Base-by-base conservation (phyloP, 345 rosid species). In the Cochlearia excelsa region DNA sequence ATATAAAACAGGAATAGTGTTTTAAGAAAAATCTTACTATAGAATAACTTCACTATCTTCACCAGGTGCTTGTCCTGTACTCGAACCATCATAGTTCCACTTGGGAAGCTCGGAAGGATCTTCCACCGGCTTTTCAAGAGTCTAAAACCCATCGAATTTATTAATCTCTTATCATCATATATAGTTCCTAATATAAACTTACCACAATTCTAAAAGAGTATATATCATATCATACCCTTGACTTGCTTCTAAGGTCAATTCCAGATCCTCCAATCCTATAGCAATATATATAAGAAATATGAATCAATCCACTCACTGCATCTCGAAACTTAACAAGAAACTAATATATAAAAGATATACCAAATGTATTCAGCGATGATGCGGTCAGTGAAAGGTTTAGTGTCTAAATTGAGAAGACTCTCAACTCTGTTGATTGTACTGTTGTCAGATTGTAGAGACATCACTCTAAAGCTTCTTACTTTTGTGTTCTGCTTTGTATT, bases 41-140 rank as follows among this genome's bases (percentile, higher is more conserved):
- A 93, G 69, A 72, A 88, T 93, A 63, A 93, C 99, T 81, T 88
- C 99, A 78, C 99, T 93, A 52, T 92, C 97, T 37, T 92, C 95
- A 56, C 98, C 98, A 3, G 91, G 95, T 30, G 97, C 97, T 61
- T 91, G 98, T 68, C 96, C 98, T 0, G 98, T 91, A 66, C 99
- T 93, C 30, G 99, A 93, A 66, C 99, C 99, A 60, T 93, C 99
- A 62, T 83, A 93, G 78, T 93, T 93, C 99, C 99, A 93, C 73
- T 83, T 93, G 29, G 99, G 97, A 61, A 93, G 99, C 76, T 93
- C 97, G 7, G 97, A 88, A 11, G 94, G 99, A 73, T 88, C 91
- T 58, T 79, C 75, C 50, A 89, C 91, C 6, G 95, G 97, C 82
- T 82, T 85, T 60, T 88, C 59, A 42, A 89, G 67, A 33, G 99